These are phyloP conservation scores for Paraleonurus japonicus DNA, from an alignment of 257 asterid species.

Conservation along the genomic window DNA sequence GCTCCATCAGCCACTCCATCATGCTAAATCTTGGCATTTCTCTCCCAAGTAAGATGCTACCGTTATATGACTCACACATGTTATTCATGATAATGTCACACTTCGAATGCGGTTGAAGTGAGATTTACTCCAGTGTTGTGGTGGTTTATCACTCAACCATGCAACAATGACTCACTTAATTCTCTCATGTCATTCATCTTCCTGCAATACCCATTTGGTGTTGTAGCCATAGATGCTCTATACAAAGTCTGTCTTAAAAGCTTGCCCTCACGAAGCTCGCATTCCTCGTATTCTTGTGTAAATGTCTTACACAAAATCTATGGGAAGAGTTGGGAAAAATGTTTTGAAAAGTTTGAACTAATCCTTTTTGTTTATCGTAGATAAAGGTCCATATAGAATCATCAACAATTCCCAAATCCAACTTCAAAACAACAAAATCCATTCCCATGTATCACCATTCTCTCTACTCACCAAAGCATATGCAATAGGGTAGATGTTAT, in stretches of 20 bases:
- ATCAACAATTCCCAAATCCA: not conserved
- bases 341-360: not conserved
- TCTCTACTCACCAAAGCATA: not conserved
- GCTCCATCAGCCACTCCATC: not conserved
- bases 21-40: not conserved
- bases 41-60: not conserved
- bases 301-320: not conserved
- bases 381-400: not conserved
- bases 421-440: not conserved
- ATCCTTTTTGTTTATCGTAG: not conserved
- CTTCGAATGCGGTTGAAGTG: not conserved
- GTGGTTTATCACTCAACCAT: not conserved
- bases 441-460: not conserved
- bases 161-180: not conserved
- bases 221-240: not conserved
- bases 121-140: not conserved
- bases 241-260: not conserved
- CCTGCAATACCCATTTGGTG: not conserved
- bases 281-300: not conserved
- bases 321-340: not conserved
- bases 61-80: not conserved
- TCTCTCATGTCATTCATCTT: not conserved
- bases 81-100: not conserved
- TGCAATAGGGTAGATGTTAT: not conserved
- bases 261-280: not conserved